Evolutionary conservation across 2,329 filamentous ascomycete genomes (phyloP).

Genomic region (Microdochium paspali): DNA sequence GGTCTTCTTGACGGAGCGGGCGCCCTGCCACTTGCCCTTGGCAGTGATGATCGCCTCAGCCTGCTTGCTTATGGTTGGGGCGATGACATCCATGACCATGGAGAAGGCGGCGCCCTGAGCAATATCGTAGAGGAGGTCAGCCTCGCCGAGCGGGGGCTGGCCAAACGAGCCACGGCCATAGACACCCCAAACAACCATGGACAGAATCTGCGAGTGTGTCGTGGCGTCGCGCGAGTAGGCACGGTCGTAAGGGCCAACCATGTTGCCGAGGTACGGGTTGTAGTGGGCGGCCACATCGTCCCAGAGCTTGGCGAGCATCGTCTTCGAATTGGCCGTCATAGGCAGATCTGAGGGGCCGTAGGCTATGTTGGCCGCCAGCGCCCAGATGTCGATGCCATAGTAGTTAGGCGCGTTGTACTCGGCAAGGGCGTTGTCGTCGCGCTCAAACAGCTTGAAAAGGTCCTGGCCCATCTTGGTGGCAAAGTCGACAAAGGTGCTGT

Average conservation of each 20-base stretch:
- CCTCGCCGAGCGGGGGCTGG: conserved; percentile 24
- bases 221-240: conserved; percentile 29
- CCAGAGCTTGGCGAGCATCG: conserved; percentile 22
- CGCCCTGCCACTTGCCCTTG: conserved; percentile 21
- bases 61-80: conserved; percentile 15
- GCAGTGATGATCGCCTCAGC: conserved; percentile 18
- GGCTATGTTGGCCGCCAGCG: conserved; percentile 25
- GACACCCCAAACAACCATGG: conserved; percentile 31
- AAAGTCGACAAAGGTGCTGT: conserved; percentile 24
- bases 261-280: conserved; percentile 23
- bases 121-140: conserved; percentile 29
- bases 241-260: conserved; percentile 25
- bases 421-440: conserved; percentile 14
- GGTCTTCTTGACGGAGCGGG: conserved; percentile 23
- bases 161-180: conserved; percentile 28
- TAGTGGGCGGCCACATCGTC: conserved; percentile 23
- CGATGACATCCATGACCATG: conserved; percentile 23
- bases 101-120: conserved; percentile 29
- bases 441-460: conserved; percentile 18
- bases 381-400: conserved; percentile 30
- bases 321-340: conserved; percentile 17
- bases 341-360: conserved; percentile 21
- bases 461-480: conserved; percentile 22
- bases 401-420: conserved; percentile 31
- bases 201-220: conserved; percentile 27